Evolutionary conservation across 805 yeast genomes (phyloP), one percentile per base, ranked within the genome.

Genomic region (Pichia kluyveri): DNA sequence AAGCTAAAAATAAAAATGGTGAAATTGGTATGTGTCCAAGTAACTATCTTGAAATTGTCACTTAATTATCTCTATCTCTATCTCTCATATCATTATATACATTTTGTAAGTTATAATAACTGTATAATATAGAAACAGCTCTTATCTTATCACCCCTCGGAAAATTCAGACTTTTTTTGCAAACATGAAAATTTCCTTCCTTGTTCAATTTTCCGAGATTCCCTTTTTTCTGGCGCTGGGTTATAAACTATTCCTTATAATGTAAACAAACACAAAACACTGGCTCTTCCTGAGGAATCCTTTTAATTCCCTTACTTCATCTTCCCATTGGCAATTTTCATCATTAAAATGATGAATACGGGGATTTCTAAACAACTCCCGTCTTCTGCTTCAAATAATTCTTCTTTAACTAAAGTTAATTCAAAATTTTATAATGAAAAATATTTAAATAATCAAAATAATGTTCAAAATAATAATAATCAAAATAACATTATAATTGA

Each of bases 21-120:
- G 93, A 89, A 63, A 85, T 88, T 41, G 99, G 98, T 56, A 91
- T 91, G 59, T 89, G 96, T 66, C 98, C 99, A 44, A 83, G 95
- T 58, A 93, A 91, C 66, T 91, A 91, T 61, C 90, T 91, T 43
- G 86, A 86, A 65, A 71, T 89, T 51, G 69, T 83, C 49, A 80
- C 75, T 14, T 58, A 38, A 44, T 7, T 5, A 31, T 27, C 17
- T 19, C 23, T 19, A 4, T 7, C 8, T 27, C 42, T 27, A 42
- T 40, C 36, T 39, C 40, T 42, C 31, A 41, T 37, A 41, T n/a
- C 17, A 38, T 10, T 10, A 6, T 30, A 4, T 12, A 10, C 32
- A 30, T 30, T 30, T 12, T 10, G 11, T 11, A 30, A 30, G 14
- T 30, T 30, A 30, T 30, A 30, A 30, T 5, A 30, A 11, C 14